A percentile compares a stretch with the other conserved stretches of the same genome.
phyloP scores from a whole-genome alignment of 2,329 filamentous ascomycete genomes.

The Sporothrix globosa region DNA sequence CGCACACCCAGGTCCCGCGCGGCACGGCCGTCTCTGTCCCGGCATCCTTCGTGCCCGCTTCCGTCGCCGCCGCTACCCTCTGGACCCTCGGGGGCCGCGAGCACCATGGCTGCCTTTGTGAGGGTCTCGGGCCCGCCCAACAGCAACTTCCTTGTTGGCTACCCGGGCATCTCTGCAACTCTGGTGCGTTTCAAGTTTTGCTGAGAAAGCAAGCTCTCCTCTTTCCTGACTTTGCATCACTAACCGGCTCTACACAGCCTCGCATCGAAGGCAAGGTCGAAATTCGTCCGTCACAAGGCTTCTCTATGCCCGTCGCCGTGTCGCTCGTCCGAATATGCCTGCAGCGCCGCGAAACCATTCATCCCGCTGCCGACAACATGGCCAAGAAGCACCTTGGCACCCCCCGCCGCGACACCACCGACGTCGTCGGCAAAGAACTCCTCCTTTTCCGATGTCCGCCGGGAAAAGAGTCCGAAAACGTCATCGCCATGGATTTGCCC shows the following conservation, averaged over 20 bases:
- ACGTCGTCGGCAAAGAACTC: slow-evolving; percentile 95
- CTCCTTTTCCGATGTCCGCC: slow-evolving; percentile 83
- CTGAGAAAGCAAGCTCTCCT: neutral
- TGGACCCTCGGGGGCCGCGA: slow-evolving; percentile 32
- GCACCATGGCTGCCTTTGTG: slow-evolving; percentile 61
- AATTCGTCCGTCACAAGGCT: slow-evolving; percentile 82
- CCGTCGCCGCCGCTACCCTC: slow-evolving; percentile 21
- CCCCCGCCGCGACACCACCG: slow-evolving; percentile 84
- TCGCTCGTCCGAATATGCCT: slow-evolving; percentile 94
- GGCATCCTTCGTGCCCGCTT: neutral
- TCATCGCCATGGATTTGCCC: slow-evolving; percentile 94
- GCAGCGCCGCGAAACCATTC: slow-evolving; percentile 92
- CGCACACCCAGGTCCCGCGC: slow-evolving; percentile 4
- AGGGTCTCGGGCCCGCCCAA: slow-evolving; percentile 97
- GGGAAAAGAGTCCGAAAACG: slow-evolving; percentile 82
- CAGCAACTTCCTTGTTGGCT: slow-evolving; percentile 93
- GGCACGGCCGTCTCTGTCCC: neutral
- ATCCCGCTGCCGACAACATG: slow-evolving; percentile 91
- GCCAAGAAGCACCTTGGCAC: slow-evolving; percentile 90
- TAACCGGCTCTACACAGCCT: slow-evolving; percentile 61
- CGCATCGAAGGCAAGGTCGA: slow-evolving; percentile 98
- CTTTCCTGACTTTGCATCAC: neutral
- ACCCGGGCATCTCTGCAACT: slow-evolving; percentile 96
- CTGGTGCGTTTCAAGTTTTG: slow-evolving; percentile 64
- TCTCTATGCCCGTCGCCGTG: slow-evolving; percentile 85